phyloP scores from a whole-genome alignment of 148 eudicot species.

The Nepenthes gracilis region DNA sequence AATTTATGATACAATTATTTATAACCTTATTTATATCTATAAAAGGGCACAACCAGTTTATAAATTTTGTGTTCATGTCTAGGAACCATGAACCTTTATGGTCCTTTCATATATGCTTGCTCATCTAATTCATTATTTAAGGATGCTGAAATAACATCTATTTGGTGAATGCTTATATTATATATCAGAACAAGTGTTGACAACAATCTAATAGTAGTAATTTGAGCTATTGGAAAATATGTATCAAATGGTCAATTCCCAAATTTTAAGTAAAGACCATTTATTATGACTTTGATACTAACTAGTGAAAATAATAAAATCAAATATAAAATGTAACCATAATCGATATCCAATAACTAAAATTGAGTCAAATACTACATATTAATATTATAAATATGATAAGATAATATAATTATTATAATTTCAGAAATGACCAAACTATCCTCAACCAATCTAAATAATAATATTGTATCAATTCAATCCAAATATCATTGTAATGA shows the following conservation, averaged over 20 bases:
- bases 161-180: neutral
- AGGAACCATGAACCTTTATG: neutral
- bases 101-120: neutral
- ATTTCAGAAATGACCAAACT: no score
- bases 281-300: no score
- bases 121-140: neutral
- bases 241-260: neutral
- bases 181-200: neutral
- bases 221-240: neutral
- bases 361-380: no score
- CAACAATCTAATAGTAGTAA: neutral
- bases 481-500: no score
- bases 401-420: no score
- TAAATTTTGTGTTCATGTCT: neutral
- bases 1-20: neutral
- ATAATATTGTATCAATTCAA: no score
- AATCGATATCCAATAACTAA: no score
- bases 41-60: neutral
- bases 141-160: neutral
- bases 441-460: no score
- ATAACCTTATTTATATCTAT: neutral
- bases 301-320: no score
- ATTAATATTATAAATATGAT: no score
- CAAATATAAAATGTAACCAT: no score
- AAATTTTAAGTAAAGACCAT: neutral